Evolutionary conservation across 225 moss, liverwort and hornwort species (phyloP).

Genomic region (Anthoceros angustus): DNA sequence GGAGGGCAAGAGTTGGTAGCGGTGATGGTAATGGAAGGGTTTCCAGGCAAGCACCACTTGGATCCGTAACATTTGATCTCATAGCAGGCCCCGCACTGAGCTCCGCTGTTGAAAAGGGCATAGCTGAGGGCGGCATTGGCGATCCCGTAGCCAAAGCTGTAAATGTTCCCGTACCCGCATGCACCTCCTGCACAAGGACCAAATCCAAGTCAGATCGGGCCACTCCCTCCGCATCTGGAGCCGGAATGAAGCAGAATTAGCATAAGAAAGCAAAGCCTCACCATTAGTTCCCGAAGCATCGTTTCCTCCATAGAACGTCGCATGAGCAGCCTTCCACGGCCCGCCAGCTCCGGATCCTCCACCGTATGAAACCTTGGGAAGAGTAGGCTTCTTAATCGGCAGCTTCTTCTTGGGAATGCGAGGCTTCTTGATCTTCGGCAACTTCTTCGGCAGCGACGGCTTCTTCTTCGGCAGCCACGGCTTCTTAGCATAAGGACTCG

Average conservation of each 20-base stretch:
- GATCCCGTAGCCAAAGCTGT: slow-evolving; percentile 59
- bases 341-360: neutral
- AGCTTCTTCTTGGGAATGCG: neutral
- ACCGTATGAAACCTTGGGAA: neutral
- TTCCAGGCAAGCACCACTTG: neutral
- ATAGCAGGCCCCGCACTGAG: slow-evolving; percentile 64
- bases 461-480: no score
- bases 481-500: no score
- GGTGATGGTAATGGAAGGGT: neutral
- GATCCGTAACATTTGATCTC: slow-evolving; percentile 32
- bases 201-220: neutral
- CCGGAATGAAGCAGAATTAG: neutral
- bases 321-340: slow-evolving; percentile 6
- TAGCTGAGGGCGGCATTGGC: slow-evolving; percentile 58
- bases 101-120: slow-evolving; percentile 53
- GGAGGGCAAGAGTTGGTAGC: slow-evolving; percentile 13
- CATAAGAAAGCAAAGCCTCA: neutral
- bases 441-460: no score
- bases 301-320: slow-evolving; percentile 7
- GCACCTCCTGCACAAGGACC: slow-evolving; percentile 38
- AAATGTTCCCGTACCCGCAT: slow-evolving; percentile 61
- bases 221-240: neutral
- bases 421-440: neutral
- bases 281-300: slow-evolving; percentile 9
- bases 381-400: neutral